phyloP scores from a whole-genome alignment of 345 rosid genomes.

The Diplotaxis tenuifolia region DNA sequence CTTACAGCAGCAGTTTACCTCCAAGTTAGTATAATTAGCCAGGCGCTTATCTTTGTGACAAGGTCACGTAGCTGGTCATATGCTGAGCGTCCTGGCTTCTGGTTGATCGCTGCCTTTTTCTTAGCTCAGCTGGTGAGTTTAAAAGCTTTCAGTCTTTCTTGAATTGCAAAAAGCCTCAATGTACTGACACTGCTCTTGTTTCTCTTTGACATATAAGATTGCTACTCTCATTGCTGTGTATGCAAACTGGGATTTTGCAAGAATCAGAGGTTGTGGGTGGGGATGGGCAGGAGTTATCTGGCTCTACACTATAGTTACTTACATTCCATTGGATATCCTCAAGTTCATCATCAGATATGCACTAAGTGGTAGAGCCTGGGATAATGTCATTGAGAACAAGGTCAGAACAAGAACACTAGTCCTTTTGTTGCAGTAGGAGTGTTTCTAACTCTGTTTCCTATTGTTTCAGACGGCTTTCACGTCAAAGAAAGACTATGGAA shows the following conservation, averaged over 20 bases:
- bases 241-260: constrained; percentile 70
- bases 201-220: constrained; percentile 40
- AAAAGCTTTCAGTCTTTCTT: not conserved
- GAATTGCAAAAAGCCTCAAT: not conserved
- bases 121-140: constrained; percentile 71
- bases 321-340: constrained; percentile 72
- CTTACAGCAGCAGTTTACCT: constrained; percentile 82
- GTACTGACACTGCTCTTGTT: constrained; percentile 22
- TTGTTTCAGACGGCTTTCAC: constrained; percentile 80
- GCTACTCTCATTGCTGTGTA: constrained; percentile 86
- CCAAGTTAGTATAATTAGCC: constrained; percentile 93
- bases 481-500: constrained; percentile 82
- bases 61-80: constrained; percentile 92
- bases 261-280: constrained; percentile 74
- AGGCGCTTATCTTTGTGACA: constrained; percentile 95
- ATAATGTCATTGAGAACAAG: constrained; percentile 75
- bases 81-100: constrained; percentile 79
- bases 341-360: constrained; percentile 69
- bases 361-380: constrained; percentile 85
- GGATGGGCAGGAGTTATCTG: constrained; percentile 96
- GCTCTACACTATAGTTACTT: constrained; percentile 73
- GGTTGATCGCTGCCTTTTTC: constrained; percentile 65
- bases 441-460: constrained; percentile 16
- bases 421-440: not conserved
- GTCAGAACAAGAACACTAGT: constrained; percentile 26